Evolutionary conservation across 2,329 filamentous ascomycete genomes (phyloP).

Genomic region (Colletotrichum abscissum): DNA sequence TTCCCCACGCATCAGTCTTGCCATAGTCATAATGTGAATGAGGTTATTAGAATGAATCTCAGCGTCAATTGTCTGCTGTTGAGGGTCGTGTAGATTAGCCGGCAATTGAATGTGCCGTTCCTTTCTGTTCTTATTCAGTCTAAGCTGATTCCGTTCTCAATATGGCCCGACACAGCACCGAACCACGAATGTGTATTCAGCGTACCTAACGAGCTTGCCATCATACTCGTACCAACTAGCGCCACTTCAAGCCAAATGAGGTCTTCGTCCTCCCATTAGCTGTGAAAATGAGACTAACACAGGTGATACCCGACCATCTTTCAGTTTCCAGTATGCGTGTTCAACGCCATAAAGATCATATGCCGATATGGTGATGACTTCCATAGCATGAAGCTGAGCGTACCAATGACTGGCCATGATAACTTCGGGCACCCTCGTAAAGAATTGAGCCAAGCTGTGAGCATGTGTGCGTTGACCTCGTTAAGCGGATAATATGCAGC

Average conservation of each 20-base stretch:
- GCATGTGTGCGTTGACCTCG: not conserved
- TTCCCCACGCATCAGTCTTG: not conserved
- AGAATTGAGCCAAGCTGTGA: not conserved
- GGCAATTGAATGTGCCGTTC: too few relatives aligned
- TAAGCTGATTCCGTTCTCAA: too few relatives aligned
- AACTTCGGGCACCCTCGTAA: not conserved
- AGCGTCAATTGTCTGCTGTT: too few relatives aligned
- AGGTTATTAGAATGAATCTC: too few relatives aligned
- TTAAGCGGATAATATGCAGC: not conserved
- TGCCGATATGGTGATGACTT: not conserved
- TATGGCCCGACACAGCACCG: too few relatives aligned
- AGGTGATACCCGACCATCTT: not conserved
- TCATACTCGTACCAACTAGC: too few relatives aligned
- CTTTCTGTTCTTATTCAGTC: too few relatives aligned
- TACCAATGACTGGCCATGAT: not conserved
- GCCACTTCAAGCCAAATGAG: too few relatives aligned
- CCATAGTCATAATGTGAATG: too few relatives aligned
- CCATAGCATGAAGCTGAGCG: not conserved
- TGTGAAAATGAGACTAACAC: not conserved
- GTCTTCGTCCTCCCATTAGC: not conserved
- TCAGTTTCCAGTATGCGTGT: not conserved
- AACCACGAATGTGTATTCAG: too few relatives aligned
- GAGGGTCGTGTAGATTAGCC: too few relatives aligned
- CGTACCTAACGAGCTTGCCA: too few relatives aligned
- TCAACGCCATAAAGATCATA: not conserved